Evolutionary conservation across 805 yeast species (phyloP).

Genomic region (Saccharomycopsis oosterbeekiorum): DNA sequence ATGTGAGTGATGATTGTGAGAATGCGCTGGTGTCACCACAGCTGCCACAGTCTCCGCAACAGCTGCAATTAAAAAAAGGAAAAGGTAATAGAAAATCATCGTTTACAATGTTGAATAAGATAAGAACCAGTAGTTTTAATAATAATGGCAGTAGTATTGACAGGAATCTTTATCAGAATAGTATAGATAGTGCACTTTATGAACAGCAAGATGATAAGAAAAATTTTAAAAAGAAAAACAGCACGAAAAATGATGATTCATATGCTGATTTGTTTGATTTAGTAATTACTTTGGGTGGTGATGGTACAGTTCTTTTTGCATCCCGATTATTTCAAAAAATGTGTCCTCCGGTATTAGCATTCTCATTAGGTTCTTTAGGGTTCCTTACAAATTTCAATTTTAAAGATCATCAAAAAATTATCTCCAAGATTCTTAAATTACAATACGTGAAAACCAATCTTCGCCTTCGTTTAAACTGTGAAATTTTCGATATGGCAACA

Average conservation of each 20-base stretch:
- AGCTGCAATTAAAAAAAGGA: neutral
- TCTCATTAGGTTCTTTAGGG: conserved; percentile 58
- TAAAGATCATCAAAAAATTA: conserved; percentile 27
- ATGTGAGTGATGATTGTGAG: neutral
- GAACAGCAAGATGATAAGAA: neutral
- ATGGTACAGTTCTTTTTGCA: conserved; percentile 59
- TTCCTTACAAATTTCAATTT: conserved; percentile 49
- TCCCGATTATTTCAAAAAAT: conserved; percentile 47
- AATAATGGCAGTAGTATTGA: neutral
- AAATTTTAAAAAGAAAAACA: neutral
- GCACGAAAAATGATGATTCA: neutral
- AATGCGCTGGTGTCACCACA: neutral
- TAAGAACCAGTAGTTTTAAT: neutral
- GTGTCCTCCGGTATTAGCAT: conserved; percentile 59
- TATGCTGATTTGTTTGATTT: conserved; percentile 38
- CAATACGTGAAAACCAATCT: conserved; percentile 52
- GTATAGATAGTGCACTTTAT: neutral
- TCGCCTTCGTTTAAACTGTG: conserved; percentile 81
- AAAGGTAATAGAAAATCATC: neutral
- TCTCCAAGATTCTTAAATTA: conserved; percentile 24
- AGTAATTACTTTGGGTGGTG: conserved; percentile 60
- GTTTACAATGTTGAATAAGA: neutral
- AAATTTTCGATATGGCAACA: conserved; percentile 42
- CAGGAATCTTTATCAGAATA: neutral
- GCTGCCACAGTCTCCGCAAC: neutral